Conservation (phyloP, 2,329 filamentous ascomycete species). For the Fonsecaea pedrosoi region DNA sequence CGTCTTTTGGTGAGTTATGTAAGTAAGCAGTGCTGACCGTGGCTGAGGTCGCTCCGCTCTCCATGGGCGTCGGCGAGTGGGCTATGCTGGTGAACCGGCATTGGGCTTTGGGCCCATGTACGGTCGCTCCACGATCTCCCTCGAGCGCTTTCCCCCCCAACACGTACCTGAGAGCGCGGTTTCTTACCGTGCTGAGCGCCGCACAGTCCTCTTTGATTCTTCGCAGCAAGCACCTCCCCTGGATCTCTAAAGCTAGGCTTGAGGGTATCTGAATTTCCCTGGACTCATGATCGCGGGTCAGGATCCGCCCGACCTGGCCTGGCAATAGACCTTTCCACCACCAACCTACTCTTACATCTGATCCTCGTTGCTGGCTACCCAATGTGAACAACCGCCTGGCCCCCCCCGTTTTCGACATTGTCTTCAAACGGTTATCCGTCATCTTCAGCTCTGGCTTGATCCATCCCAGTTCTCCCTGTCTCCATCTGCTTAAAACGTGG, state of each 20-base stretch:
- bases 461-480: slow-evolving; percentile 15
- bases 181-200: slow-evolving; percentile 9
- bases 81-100: slow-evolving; percentile 27
- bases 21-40: slow-evolving; percentile 37
- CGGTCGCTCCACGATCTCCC: slow-evolving; percentile 20
- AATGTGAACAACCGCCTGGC: slow-evolving; percentile 26
- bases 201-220: slow-evolving; percentile 10
- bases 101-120: slow-evolving; percentile 20
- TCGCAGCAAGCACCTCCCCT: slow-evolving; percentile 17
- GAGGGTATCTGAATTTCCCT: slow-evolving; percentile 8
- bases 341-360: slow-evolving; percentile 15
- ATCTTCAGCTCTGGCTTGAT: slow-evolving; percentile 17
- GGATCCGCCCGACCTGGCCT: slow-evolving; percentile 22
- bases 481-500: slow-evolving; percentile 20
- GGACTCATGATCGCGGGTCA: slow-evolving; percentile 27
- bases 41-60: slow-evolving; percentile 33
- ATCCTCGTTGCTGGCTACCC: slow-evolving; percentile 20
- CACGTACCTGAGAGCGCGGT: slow-evolving; percentile 16
- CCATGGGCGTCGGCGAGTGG: slow-evolving; percentile 19
- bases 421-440: slow-evolving; percentile 23
- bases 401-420: slow-evolving; percentile 16
- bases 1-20: slow-evolving; percentile 26
- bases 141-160: slow-evolving; percentile 16
- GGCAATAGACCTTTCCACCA: slow-evolving; percentile 17
- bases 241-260: slow-evolving; percentile 22